Base-by-base conservation (phyloP, 1,284 basidiomycete species). In the Polyporus tsugae region DNA sequence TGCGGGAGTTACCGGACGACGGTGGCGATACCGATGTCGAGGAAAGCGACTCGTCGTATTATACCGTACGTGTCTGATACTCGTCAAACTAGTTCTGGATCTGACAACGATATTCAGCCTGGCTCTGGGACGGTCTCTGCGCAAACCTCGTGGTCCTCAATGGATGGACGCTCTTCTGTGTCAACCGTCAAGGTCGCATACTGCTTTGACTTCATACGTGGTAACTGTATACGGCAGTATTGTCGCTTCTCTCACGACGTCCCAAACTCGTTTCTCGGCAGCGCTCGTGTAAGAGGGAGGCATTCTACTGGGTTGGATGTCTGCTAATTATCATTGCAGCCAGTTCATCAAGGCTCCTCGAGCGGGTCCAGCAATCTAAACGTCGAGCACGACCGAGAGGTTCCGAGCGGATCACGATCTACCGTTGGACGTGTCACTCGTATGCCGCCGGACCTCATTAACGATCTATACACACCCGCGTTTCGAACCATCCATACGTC, bases 211-310 rank as follows among this genome's bases (percentile, higher is more conserved):
- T 69, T 53, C 46, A n/a, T 67, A 1, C 41, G 41, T 17, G 69
- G 71, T 11, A 36, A 41, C n/a, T 72, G 71, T 46, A 4, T 29
- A 0, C 39, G 65, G 17, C n/a, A 17, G 2, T 6, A 52, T 7
- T 72, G 71, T 39, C 62, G 61, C 9, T 72, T 49, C 41, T 69
- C 67, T 6, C 71, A 72, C 39, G 58, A 68, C 17, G 11, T 62
- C 29, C 60, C 58, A 9, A 19, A 4, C 19, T n/a, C n/a, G 35
- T 11, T 22, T 55, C 22, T 29, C 22, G 22, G 36, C 19, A 41
- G 17, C 36, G 36, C 52, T 9, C 62, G 57, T 52, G 62, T 63
- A 33, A 39, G 62, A 39, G 10, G 15, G 36, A 13, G 13, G 6
- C 10, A 15, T 25, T 39, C 13, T 60, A 6, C 10, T 15, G 15